Conservation (phyloP, 2,329 filamentous ascomycete genomes). For the Aspergillus calidoustus region DNA sequence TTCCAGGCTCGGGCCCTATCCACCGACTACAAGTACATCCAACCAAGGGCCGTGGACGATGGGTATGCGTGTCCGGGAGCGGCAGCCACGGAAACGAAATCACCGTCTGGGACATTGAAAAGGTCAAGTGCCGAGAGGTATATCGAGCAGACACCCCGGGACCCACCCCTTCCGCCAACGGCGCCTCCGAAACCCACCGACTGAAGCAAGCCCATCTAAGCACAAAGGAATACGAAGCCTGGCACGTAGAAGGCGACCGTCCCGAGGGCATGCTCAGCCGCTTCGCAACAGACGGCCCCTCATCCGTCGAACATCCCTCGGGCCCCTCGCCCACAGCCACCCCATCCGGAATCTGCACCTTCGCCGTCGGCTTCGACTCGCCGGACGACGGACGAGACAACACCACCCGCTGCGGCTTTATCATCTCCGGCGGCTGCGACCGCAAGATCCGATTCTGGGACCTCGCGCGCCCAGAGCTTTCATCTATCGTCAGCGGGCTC, state of each 20-base stretch:
- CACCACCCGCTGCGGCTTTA: conserved; percentile 73
- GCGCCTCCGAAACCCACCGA: conserved; percentile 35
- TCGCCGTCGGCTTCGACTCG: conserved; percentile 72
- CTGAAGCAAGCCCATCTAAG: conserved; percentile 27
- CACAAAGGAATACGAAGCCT: conserved; percentile 73
- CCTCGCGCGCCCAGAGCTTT: conserved; percentile 75
- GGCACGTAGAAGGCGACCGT: conserved; percentile 88
- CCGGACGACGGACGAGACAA: conserved; percentile 64
- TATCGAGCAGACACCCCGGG: conserved; percentile 65
- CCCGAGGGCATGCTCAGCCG: conserved; percentile 84
- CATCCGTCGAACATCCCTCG: conserved; percentile 63
- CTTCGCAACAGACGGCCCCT: conserved; percentile 64
- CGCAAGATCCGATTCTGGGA: conserved; percentile 96
- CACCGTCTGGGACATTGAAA: conserved; percentile 94
- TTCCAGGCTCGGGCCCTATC: conserved; percentile 79
- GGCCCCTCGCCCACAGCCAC: conserved; percentile 22
- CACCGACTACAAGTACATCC: conserved; percentile 81
- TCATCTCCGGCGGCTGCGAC: conserved; percentile 86
- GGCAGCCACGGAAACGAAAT: conserved; percentile 81
- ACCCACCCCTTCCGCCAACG: conserved; percentile 33
- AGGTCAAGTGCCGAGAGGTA: conserved; percentile 83
- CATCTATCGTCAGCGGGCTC: conserved; percentile 78
- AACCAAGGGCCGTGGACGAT: conserved; percentile 75
- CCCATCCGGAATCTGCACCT: conserved; percentile 67
- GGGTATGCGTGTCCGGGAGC: conserved; percentile 87